Evolutionary conservation across 2,329 filamentous ascomycete species (phyloP), one percentile per base, ranked within the genome.

Genomic region (Hirsutella rhossiliensis): DNA sequence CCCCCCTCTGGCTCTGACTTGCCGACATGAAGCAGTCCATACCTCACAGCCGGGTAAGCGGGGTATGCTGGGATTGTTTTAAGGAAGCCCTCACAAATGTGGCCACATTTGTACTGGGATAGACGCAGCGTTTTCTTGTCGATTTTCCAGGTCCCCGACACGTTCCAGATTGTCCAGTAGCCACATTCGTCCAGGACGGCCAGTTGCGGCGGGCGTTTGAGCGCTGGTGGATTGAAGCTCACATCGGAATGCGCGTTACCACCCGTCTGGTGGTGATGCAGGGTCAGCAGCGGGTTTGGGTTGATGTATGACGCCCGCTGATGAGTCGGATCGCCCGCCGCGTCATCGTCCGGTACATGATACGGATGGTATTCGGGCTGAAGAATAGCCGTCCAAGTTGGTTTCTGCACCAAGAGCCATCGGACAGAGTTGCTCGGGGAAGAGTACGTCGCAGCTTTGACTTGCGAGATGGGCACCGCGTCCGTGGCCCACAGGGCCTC

Each of bases 141-240:
- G 11, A 58, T 54, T 17, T 61, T 49, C 46, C 58, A 54, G 48
- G 55, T 65, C 43, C 63, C 65, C 12, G 53, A 50, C 20, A 83
- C 62, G 47, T 83, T 71, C 78, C 81, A 87, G 4, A 87, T 59
- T 38, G 67, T 78, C 84, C 84, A 89, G 45, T 65, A 67, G 1
- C 82, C 83, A 30, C 63, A 63, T 42, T 76, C 68, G 52, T 88
- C 81, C 17, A 88, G 66, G 23, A 87, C 66, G 15, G 71, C 80
- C 43, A 88, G 62, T 52, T 84, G 80, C 1, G 76, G 72, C 68
- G 75, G 57, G 63, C 75, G 50, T 46, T 63, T 56, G 17, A 47
- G 50, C 5, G 54, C 55, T 4, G 61, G 60, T 0, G 81, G 75
- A 49, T 80, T 82, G 56, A 88, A 84, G 0, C 74, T 62, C 3